phyloP scores from a whole-genome alignment of 176 grass and related monocot genomes.

The Microstegium vimineum region DNA sequence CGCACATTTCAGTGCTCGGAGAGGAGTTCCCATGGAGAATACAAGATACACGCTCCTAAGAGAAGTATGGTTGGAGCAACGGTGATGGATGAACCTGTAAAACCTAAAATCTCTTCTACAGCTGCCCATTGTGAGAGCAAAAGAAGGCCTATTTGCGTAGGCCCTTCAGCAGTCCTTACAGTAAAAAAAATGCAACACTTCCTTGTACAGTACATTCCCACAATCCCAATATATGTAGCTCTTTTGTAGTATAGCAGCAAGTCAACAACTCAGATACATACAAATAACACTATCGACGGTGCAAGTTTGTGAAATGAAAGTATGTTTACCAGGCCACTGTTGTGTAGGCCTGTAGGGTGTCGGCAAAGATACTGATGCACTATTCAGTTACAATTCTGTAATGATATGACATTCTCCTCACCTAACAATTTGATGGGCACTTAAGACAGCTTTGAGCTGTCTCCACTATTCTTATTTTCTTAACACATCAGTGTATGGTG shows the following conservation, averaged over 20 bases:
- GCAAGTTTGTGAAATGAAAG: not conserved
- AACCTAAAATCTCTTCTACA: conserved; percentile 14
- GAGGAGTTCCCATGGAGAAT: conserved; percentile 41
- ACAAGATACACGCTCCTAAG: conserved; percentile 64
- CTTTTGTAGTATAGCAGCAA: conserved; percentile 26
- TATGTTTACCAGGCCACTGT: not conserved
- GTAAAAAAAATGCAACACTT: not conserved
- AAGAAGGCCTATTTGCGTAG: not conserved
- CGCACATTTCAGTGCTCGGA: conserved; percentile 2
- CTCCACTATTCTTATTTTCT: not conserved
- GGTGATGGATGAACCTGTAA: conserved; percentile 17
- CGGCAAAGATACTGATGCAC: not conserved
- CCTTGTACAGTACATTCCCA: conserved; percentile 43
- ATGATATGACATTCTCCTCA: not conserved
- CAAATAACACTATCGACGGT: not conserved
- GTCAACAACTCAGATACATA: not conserved
- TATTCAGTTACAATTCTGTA: not conserved
- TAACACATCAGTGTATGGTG: conserved; percentile 29
- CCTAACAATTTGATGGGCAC: conserved; percentile 20
- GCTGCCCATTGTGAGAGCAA: conserved; percentile 12
- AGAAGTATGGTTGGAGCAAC: conserved; percentile 65
- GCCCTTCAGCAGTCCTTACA: not conserved
- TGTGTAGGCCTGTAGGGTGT: not conserved
- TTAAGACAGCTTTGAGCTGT: conserved; percentile 19
- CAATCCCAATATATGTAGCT: conserved; percentile 5